phyloP scores from a whole-genome alignment of 164 flowering plant genomes.

The Piper longum region DNA sequence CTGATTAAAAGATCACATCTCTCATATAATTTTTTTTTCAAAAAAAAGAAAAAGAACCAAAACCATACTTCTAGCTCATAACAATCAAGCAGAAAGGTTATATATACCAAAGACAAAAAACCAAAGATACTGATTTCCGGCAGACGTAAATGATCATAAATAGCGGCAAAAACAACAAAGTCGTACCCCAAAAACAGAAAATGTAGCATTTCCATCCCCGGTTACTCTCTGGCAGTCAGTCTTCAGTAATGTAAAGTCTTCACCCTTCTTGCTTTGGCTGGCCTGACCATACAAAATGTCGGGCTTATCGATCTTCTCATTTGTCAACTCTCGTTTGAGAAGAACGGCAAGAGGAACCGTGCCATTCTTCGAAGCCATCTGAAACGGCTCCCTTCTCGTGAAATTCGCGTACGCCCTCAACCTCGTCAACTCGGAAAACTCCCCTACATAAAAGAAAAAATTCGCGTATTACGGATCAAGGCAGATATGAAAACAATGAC shows the following conservation, averaged over 20 bases:
- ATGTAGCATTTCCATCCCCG: conserved; percentile 75
- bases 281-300: conserved; percentile 76
- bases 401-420: neutral
- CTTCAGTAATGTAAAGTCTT: conserved; percentile 74
- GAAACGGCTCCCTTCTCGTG: neutral
- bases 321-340: conserved; percentile 64
- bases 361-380: conserved; percentile 52
- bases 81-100: no score
- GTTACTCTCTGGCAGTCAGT: conserved; percentile 65
- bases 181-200: conserved; percentile 74
- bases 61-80: no score
- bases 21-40: no score
- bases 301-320: conserved; percentile 77
- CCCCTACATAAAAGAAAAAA: neutral
- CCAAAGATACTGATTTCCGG: no score
- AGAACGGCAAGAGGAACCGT: conserved; percentile 84
- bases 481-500: neutral
- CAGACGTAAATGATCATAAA: no score
- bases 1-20: no score
- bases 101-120: no score
- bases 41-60: no score
- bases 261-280: conserved; percentile 91
- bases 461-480: neutral
- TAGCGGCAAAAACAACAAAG: neutral
- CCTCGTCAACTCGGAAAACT: neutral